These are phyloP conservation scores for Metarhizium anisopliae DNA, from an alignment of 2,329 filamentous ascomycete species.

Conservation along the genomic window DNA sequence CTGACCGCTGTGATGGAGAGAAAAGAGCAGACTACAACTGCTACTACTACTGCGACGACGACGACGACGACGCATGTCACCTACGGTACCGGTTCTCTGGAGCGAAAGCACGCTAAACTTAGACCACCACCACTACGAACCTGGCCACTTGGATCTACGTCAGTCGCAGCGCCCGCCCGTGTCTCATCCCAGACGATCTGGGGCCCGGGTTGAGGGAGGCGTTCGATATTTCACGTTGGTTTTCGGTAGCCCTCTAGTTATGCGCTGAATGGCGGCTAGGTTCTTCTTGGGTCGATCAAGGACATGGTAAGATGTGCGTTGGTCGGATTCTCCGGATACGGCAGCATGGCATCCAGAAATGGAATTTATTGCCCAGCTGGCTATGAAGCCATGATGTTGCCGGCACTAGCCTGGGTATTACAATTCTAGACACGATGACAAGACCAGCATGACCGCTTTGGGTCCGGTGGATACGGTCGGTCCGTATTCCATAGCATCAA, in stretches of 20 bases:
- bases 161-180: not conserved
- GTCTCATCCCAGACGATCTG: not conserved
- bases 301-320: not conserved
- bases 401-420: not conserved
- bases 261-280: no score
- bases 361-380: not conserved
- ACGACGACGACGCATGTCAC: no score
- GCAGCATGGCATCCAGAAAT: not conserved
- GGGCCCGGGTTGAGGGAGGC: not conserved
- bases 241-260: no score
- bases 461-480: not conserved
- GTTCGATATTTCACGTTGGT: no score
- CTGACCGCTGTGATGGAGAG: not conserved
- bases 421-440: not conserved
- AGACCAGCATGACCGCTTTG: not conserved
- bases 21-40: not conserved
- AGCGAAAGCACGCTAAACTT: not conserved
- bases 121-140: not conserved
- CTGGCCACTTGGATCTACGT: not conserved
- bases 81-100: not conserved
- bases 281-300: no score
- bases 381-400: not conserved
- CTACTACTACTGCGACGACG: no score
- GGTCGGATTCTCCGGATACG: not conserved
- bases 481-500: not conserved